Evolutionary conservation across 257 asterid genomes (phyloP).

Genomic region (Sherardia arvensis): DNA sequence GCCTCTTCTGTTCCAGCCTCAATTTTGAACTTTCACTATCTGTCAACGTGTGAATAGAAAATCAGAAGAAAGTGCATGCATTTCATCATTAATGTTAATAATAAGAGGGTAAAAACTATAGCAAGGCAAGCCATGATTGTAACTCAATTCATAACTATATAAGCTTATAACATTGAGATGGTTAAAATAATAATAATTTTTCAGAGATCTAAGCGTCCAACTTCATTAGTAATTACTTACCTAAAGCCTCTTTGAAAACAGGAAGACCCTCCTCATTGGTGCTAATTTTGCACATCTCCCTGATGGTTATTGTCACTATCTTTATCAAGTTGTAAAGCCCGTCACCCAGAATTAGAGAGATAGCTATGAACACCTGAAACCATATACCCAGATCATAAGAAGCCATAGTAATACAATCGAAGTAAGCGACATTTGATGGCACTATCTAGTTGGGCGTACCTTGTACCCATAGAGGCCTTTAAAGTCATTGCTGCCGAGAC

Average conservation of each 20-base stretch:
- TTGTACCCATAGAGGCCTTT: slow-evolving; percentile 90
- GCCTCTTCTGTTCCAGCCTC: slow-evolving; percentile 49
- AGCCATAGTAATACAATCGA: background rate
- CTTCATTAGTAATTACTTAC: slow-evolving; percentile 23
- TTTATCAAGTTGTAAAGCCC: slow-evolving; percentile 88
- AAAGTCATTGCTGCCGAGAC: slow-evolving; percentile 84
- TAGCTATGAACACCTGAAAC: slow-evolving; percentile 79
- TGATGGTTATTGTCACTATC: slow-evolving; percentile 54
- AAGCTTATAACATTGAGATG: no score
- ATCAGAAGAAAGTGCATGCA: slow-evolving; percentile 3
- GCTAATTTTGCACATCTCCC: slow-evolving; percentile 39
- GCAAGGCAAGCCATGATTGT: background rate
- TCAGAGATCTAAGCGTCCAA: background rate
- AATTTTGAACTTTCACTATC: slow-evolving; percentile 44
- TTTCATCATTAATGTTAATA: background rate
- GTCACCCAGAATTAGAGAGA: slow-evolving; percentile 83
- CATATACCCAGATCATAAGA: slow-evolving; percentile 8
- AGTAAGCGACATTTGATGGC: background rate
- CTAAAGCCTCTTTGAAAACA: slow-evolving; percentile 35
- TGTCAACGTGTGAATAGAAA: slow-evolving; percentile 14
- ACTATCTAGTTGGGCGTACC: no score
- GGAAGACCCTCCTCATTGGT: slow-evolving; percentile 46
- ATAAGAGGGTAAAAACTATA: no score
- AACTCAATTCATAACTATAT: background rate
- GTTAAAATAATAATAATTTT: no score